Evolutionary conservation across 2,329 filamentous ascomycete genomes (phyloP), one percentile per base, ranked within the genome.

Genomic region (Phialophora tarda): DNA sequence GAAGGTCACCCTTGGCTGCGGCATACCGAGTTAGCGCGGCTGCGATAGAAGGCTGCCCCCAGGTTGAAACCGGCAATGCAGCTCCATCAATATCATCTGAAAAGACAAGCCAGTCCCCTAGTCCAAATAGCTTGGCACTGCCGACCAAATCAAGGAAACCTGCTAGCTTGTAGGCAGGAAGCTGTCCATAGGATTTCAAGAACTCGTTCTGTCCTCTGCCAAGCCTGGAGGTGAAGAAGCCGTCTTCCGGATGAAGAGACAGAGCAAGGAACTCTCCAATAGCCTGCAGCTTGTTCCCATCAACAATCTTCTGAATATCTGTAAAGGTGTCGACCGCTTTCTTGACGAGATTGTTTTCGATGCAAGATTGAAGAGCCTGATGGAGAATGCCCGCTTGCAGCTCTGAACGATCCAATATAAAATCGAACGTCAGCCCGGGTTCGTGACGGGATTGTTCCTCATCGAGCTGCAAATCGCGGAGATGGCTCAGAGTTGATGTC

Each of bases 11-110:
- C 47, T 80, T 82, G 21, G 82, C 80, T 11, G 81, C 77, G 6
- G 85, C 85, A 70, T 85, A 87, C 21, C 83, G 81, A 38, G 87
- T 78, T 30, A 88, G 76, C 0, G 84, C 81, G 12, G 85, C 81
- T 2, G 82, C 79, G 26, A 88, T 76, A 56, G 77, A 76, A 32
- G 80, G 80, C 67, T 85, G 76, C 2, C 72, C 72, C 69, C 86
- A 87, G 28, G 80, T 69, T 23, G 73, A 72, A 12, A 73, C 70
- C 24, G 80, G 75, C 26, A 88, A 84, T 2, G 84, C 67, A n/a
- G 85, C 83, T 0, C 83, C 84, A 69, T 87, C 84, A 14, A 84
- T 69, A 68, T 85, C 84, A 10, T 80, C 71, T 0, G 81, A 82
- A 62, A 82, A 80, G 1, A 88, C 75, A 12, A 88, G 75, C 81